Evolutionary conservation across 192 early-diverging fungal species (phyloP).

Genomic region (Spizellomyces sp.): DNA sequence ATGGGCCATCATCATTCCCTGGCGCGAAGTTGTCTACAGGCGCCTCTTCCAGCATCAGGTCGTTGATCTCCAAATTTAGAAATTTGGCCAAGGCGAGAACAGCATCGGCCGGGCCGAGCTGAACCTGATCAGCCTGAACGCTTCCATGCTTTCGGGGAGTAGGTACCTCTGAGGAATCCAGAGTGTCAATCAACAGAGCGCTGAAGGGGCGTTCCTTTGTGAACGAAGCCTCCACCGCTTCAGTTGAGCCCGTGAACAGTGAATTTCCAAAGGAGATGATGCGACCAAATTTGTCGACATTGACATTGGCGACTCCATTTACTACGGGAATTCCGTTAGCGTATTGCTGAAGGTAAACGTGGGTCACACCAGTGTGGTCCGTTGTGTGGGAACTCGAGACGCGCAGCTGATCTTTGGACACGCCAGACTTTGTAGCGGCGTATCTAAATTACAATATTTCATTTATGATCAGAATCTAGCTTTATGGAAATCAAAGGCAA

Average conservation of each 20-base stretch:
- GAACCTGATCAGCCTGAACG: not conserved
- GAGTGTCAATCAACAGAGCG: not conserved
- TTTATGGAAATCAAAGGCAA: not conserved
- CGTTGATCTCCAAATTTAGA: conserved; percentile 55
- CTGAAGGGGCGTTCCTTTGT: not conserved
- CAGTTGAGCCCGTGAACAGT: conserved; percentile 48
- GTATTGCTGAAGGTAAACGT: conserved; percentile 80
- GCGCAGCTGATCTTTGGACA: conserved; percentile 4
- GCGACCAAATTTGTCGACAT: conserved; percentile 65
- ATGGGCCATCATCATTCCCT: conserved; percentile 34
- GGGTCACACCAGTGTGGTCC: conserved; percentile 74
- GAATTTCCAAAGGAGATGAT: conserved; percentile 77
- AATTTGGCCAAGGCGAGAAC: conserved; percentile 60
- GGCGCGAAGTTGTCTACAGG: conserved; percentile 39
- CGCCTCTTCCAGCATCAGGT: not conserved
- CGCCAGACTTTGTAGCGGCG: not conserved
- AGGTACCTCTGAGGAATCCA: not conserved
- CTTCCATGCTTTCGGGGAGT: not conserved
- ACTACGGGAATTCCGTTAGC: conserved; percentile 70
- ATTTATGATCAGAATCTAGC: too few relatives aligned
- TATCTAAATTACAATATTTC: too few relatives aligned
- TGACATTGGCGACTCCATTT: conserved; percentile 86
- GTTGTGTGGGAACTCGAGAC: conserved; percentile 73
- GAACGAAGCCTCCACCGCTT: not conserved
- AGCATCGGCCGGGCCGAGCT: conserved; percentile 56